These are phyloP conservation scores for Phtheirospermum japonicum DNA, from an alignment of 257 asterid genomes.

Conservation along the genomic window DNA sequence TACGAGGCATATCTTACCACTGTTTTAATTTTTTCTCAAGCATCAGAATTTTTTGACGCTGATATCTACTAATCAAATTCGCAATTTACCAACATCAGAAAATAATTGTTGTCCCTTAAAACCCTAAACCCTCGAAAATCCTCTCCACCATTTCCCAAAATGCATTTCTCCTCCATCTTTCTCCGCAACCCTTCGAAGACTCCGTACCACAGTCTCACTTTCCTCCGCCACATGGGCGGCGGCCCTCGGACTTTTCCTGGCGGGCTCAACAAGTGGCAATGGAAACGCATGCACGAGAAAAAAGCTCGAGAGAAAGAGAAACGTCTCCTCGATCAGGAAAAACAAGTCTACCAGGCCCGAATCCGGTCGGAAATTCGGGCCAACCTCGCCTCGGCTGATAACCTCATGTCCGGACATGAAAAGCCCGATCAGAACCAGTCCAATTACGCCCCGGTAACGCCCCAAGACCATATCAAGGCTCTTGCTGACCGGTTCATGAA, in stretches of 20 bases:
- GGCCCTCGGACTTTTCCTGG: slow-evolving; percentile 95
- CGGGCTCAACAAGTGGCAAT: slow-evolving; percentile 96
- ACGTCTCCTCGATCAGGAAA: slow-evolving; percentile 82
- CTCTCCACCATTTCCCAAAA: slow-evolving; percentile 22
- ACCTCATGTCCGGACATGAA: slow-evolving; percentile 19
- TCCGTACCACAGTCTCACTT: slow-evolving; percentile 33
- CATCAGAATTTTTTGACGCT: too few relatives aligned
- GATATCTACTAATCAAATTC: too few relatives aligned
- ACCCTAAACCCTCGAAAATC: slow-evolving; percentile 41
- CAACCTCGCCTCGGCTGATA: slow-evolving; percentile 42
- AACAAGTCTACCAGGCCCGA: slow-evolving; percentile 84
- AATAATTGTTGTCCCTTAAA: slow-evolving; percentile 25
- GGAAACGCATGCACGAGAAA: slow-evolving; percentile 97
- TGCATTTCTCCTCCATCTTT: slow-evolving; percentile 37
- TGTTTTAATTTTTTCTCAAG: too few relatives aligned
- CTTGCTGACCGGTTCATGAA: slow-evolving; percentile 94
- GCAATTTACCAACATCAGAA: too few relatives aligned
- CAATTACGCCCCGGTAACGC: slow-evolving; percentile 54
- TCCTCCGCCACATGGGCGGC: slow-evolving; percentile 84
- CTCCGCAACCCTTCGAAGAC: slow-evolving; percentile 26
- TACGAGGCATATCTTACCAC: too few relatives aligned
- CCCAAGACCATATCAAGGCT: slow-evolving; percentile 66
- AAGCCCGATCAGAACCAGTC: slow-evolving; percentile 30
- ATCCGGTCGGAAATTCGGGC: slow-evolving; percentile 80
- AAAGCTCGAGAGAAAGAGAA: slow-evolving; percentile 86